Evolutionary conservation across 2,329 filamentous ascomycete species (phyloP).

Genomic region (Pyrenochaeta sp.): DNA sequence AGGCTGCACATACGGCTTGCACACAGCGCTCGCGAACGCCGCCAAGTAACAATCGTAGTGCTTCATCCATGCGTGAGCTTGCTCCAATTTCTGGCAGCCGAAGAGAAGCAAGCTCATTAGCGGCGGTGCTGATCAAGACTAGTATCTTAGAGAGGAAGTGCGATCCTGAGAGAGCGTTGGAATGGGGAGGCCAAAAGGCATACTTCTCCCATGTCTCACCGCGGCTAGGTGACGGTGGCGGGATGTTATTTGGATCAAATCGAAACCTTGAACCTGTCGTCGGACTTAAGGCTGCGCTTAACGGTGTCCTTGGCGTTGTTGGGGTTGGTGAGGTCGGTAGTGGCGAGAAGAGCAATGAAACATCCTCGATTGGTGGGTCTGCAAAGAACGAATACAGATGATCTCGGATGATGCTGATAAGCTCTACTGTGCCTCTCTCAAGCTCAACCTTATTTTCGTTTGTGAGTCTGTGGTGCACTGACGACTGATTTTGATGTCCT

Average conservation of each 20-base stretch:
- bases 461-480: conserved; percentile 81
- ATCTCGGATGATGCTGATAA: conserved; percentile 84
- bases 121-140: conserved; percentile 82
- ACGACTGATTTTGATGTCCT: conserved; percentile 83
- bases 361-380: conserved; percentile 87
- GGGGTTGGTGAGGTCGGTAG: conserved; percentile 70
- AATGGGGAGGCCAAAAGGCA: conserved; percentile 94
- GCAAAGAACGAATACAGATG: conserved; percentile 83
- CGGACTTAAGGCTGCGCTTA: conserved; percentile 63
- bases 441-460: conserved; percentile 74
- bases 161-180: conserved; percentile 91
- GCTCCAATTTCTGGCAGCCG: conserved; percentile 67
- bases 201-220: conserved; percentile 93
- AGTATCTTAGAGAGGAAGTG: conserved; percentile 87
- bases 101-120: conserved; percentile 83
- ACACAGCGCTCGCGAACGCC: conserved; percentile 84
- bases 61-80: conserved; percentile 66
- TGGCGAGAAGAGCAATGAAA: conserved; percentile 86
- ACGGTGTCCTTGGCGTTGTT: conserved; percentile 67
- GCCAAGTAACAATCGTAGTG: conserved; percentile 77
- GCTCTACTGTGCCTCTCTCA: conserved; percentile 78
- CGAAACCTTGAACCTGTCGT: conserved; percentile 77
- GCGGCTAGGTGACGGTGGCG: conserved; percentile 74
- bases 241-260: conserved; percentile 79
- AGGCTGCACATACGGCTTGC: conserved; percentile 84